phyloP scores from a whole-genome alignment of 2,329 filamentous ascomycete species.

The Microcera coccophila region DNA sequence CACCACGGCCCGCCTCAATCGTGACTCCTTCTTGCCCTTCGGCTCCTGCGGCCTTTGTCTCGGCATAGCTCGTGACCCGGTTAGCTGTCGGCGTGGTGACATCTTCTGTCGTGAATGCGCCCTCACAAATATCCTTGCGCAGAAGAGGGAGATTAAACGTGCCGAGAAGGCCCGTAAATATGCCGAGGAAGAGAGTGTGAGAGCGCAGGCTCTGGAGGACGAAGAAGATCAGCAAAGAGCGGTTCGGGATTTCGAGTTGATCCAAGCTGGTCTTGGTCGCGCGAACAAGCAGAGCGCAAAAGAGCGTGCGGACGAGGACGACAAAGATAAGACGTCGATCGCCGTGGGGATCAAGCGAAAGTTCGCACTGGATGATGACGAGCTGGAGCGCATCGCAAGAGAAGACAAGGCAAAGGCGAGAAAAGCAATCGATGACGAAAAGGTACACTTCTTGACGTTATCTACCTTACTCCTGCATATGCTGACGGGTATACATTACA shows the following conservation, averaged over 20 bases:
- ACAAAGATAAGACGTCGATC: conserved; percentile 7
- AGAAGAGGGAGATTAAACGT: conserved; percentile 87
- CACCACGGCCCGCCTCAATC: conserved; percentile 75
- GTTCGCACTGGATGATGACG: conserved; percentile 68
- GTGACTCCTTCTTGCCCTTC: conserved; percentile 90
- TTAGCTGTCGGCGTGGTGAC: conserved; percentile 79
- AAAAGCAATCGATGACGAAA: conserved; percentile 68
- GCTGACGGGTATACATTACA: conserved; percentile 28
- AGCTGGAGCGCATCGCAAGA: conserved; percentile 64
- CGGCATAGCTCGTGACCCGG: conserved; percentile 72
- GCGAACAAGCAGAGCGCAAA: conserved; percentile 33
- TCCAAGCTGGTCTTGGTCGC: conserved; percentile 65
- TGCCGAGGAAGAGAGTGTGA: conserved; percentile 58
- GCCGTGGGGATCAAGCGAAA: conserved; percentile 60
- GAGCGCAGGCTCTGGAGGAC: conserved; percentile 57
- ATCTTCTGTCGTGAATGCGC: conserved; percentile 96
- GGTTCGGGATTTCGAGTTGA: conserved; percentile 76
- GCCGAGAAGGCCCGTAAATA: conserved; percentile 63
- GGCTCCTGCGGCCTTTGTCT: conserved; percentile 86
- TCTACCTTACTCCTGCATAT: background rate
- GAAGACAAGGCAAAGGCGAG: conserved; percentile 68
- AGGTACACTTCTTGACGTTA: conserved; percentile 41
- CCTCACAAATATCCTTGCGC: conserved; percentile 81
- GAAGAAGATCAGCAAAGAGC: conserved; percentile 68
- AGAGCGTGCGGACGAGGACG: conserved; percentile 2